Conservation (phyloP, 768 basidiomycete genomes). For the Sporobolomyces pararoseus region DNA sequence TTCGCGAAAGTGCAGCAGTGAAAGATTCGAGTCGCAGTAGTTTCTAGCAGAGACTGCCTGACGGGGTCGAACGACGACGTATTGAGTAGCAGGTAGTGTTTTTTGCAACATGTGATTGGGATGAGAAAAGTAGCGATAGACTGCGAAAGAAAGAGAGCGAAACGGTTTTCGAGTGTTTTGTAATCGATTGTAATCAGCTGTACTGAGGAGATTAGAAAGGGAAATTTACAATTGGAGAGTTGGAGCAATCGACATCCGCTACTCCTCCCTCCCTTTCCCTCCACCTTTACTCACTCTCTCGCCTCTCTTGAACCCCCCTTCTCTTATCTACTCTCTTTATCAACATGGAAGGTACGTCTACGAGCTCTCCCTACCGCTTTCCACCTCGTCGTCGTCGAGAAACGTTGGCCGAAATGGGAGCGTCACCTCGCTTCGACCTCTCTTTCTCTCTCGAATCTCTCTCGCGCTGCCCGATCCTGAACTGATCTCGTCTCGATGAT, state of each 20-base stretch:
- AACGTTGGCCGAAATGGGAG: not conserved
- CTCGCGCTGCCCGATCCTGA: too few relatives aligned
- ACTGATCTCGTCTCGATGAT: not conserved
- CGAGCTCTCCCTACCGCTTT: too few relatives aligned
- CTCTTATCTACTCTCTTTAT: not conserved
- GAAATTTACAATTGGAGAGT: not conserved
- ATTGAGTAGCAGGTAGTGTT: not conserved
- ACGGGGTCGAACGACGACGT: not conserved
- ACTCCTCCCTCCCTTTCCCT: not conserved
- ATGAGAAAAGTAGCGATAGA: not conserved
- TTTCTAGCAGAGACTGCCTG: too few relatives aligned
- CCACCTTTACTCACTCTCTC: not conserved
- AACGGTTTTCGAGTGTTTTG: too few relatives aligned
- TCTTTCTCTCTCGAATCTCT: not conserved
- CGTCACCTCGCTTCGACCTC: slow-evolving; percentile 6
- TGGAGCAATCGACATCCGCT: not conserved
- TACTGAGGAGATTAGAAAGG: too few relatives aligned
- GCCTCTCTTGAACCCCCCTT: not conserved
- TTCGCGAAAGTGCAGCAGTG: too few relatives aligned
- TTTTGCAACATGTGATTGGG: not conserved
- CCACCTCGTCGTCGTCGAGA: too few relatives aligned
- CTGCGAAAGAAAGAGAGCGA: too few relatives aligned
- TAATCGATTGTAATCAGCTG: too few relatives aligned
- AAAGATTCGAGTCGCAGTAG: too few relatives aligned
- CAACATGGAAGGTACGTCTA: slow-evolving; percentile 27